Conservation (phyloP, 805 yeast species). For the Brettanomyces bruxellensis region DNA sequence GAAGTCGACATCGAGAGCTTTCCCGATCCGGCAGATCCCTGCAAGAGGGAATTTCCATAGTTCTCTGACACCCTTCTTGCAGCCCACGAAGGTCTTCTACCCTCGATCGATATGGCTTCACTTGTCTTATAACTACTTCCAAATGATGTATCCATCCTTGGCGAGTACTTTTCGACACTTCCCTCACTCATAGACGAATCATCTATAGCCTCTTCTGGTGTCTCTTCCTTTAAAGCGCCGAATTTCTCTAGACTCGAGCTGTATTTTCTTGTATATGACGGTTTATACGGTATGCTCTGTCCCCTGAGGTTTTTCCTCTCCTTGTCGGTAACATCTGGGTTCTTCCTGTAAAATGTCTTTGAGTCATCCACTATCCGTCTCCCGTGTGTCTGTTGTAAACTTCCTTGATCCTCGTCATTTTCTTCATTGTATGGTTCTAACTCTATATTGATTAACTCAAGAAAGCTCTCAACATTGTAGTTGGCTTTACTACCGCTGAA, state of each 20-base stretch:
- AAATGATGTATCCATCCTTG: too few relatives aligned
- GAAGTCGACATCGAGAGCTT: conserved; percentile 48
- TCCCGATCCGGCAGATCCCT: conserved; percentile 18
- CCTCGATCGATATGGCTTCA: conserved; percentile 2
- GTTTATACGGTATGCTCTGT: neutral
- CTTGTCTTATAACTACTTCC: neutral
- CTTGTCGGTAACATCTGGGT: neutral
- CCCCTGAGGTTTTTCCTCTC: neutral
- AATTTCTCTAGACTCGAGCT: neutral
- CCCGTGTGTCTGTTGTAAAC: neutral
- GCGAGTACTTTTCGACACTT: too few relatives aligned
- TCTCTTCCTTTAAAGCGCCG: neutral
- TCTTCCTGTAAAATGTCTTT: neutral
- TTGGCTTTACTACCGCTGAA: conserved; percentile 62
- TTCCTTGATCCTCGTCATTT: conserved; percentile 1
- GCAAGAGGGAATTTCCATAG: neutral
- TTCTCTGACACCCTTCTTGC: neutral
- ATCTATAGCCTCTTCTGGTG: neutral
- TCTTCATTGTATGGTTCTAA: conserved; percentile 32
- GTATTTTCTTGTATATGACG: neutral
- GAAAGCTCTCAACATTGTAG: conserved; percentile 71
- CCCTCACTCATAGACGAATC: neutral
- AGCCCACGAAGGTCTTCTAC: conserved; percentile 1
- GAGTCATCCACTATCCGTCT: conserved; percentile 4
- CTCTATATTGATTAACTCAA: conserved; percentile 61